Evolutionary conservation across 1,139 yeast species (phyloP).

Genomic region (Candida tunisiensis): DNA sequence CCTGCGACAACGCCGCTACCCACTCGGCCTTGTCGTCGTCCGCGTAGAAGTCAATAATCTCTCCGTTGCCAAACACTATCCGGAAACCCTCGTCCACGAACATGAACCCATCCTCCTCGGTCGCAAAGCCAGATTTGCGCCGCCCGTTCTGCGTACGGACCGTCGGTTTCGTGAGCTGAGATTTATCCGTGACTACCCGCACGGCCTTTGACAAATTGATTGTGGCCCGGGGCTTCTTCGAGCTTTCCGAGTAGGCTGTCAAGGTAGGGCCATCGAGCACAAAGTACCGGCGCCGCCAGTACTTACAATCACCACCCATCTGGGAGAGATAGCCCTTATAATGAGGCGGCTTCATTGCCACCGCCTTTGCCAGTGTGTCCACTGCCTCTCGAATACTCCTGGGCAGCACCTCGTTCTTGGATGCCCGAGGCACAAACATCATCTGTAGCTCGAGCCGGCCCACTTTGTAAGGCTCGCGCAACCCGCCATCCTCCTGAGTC

Average conservation of each 20-base stretch:
- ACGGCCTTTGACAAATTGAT: constrained; percentile 51
- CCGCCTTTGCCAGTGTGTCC: constrained; percentile 16
- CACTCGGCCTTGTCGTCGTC: constrained; percentile 37
- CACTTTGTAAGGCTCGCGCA: constrained; percentile 39
- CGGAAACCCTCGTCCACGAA: constrained; percentile 26
- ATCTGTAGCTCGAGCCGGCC: constrained; percentile 52
- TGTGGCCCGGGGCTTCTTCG: constrained; percentile 50
- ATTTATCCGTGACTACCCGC: constrained; percentile 17
- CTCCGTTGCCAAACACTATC: constrained; percentile 45
- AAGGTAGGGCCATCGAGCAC: constrained; percentile 41
- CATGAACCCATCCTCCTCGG: constrained; percentile 13
- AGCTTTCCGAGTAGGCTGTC: constrained; percentile 46
- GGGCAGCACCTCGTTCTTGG: constrained; percentile 32
- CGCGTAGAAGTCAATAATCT: constrained; percentile 47
- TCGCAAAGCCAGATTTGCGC: constrained; percentile 15
- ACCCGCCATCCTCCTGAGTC: constrained; percentile 26
- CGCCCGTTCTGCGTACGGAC: constrained; percentile 10
- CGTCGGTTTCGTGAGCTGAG: constrained; percentile 10
- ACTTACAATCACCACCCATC: constrained; percentile 61
- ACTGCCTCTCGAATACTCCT: constrained; percentile 33
- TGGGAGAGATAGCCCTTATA: constrained; percentile 50
- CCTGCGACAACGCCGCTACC: constrained; percentile 16
- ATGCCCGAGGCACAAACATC: constrained; percentile 47
- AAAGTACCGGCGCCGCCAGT: constrained; percentile 48
- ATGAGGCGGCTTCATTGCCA: constrained; percentile 4